phyloP scores from a whole-genome alignment of 2,329 filamentous ascomycete genomes.

The Eutypa lata region DNA sequence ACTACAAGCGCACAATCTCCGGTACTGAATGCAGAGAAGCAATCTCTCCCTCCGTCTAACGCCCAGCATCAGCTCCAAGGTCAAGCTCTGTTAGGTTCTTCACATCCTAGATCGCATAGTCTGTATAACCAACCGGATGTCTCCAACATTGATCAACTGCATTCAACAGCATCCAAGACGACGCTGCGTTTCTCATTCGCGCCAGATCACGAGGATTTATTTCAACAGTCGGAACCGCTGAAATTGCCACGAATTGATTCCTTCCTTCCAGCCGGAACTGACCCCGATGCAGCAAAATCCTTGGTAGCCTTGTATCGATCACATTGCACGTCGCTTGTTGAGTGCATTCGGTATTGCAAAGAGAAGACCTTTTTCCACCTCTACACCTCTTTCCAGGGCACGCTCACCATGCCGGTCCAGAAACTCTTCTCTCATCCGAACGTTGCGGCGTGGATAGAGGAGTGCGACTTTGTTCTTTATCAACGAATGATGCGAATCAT shows the following conservation, averaged over 20 bases:
- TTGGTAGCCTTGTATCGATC: conserved; percentile 86
- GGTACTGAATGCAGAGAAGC: conserved; percentile 14
- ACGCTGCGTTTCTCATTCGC: conserved; percentile 59
- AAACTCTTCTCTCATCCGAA: conserved; percentile 81
- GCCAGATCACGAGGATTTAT: conserved; percentile 50
- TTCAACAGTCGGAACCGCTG: conserved; percentile 66
- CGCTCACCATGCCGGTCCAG: conserved; percentile 92
- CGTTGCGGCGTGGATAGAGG: conserved; percentile 87
- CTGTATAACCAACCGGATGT: conserved; percentile 60
- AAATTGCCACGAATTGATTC: conserved; percentile 80
- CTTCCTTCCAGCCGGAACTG: conserved; percentile 78
- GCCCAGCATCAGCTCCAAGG: conserved; percentile 29
- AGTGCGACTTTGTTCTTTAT: conserved; percentile 93
- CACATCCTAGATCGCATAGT: conserved; percentile 40
- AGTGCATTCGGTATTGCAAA: conserved; percentile 93
- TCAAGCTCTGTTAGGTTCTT: conserved; percentile 18
- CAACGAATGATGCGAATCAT: conserved; percentile 95
- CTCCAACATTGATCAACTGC: conserved; percentile 54
- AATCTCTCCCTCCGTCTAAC: conserved; percentile 36
- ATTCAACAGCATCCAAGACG: conserved; percentile 57
- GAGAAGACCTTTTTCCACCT: conserved; percentile 96
- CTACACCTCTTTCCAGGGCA: conserved; percentile 93
- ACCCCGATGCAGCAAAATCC: conserved; percentile 81
- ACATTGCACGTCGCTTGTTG: conserved; percentile 91
- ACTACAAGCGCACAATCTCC: conserved; percentile 30